phyloP scores from a whole-genome alignment of 345 rosid genomes.

The Zanthoxylum bungeanum region DNA sequence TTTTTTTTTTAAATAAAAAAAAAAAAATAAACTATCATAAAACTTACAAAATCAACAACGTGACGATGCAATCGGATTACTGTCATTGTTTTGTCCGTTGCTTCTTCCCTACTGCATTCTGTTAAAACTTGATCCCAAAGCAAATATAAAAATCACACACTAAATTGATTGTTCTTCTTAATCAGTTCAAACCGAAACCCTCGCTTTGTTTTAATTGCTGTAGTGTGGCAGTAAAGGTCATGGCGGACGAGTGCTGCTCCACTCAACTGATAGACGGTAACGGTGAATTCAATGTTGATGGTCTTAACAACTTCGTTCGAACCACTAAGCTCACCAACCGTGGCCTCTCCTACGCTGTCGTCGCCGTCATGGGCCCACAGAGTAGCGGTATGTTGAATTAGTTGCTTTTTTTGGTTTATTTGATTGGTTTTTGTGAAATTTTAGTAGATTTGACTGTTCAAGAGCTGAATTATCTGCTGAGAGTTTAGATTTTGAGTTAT shows the following conservation, averaged over 20 bases:
- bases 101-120: neutral
- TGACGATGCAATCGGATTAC: neutral
- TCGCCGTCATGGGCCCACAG: slow-evolving; percentile 89
- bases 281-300: slow-evolving; percentile 56
- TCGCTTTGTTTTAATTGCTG: neutral
- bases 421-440: neutral
- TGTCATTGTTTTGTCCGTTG: neutral
- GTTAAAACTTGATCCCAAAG: neutral
- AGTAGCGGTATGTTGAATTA: slow-evolving; percentile 55
- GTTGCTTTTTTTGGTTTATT: neutral
- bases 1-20: no score
- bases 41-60: no score
- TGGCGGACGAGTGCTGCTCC: slow-evolving; percentile 44
- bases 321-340: slow-evolving; percentile 46
- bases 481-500: neutral
- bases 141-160: neutral
- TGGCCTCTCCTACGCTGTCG: slow-evolving; percentile 83
- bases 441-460: neutral
- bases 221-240: neutral
- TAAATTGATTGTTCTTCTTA: neutral
- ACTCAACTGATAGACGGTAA: slow-evolving; percentile 61
- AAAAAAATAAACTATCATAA: no score
- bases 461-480: neutral
- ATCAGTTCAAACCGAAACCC: neutral
- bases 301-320: slow-evolving; percentile 52